These are phyloP conservation scores for Gyrodon lividus DNA, from an alignment of 768 basidiomycete genomes.

Conservation along the genomic window DNA sequence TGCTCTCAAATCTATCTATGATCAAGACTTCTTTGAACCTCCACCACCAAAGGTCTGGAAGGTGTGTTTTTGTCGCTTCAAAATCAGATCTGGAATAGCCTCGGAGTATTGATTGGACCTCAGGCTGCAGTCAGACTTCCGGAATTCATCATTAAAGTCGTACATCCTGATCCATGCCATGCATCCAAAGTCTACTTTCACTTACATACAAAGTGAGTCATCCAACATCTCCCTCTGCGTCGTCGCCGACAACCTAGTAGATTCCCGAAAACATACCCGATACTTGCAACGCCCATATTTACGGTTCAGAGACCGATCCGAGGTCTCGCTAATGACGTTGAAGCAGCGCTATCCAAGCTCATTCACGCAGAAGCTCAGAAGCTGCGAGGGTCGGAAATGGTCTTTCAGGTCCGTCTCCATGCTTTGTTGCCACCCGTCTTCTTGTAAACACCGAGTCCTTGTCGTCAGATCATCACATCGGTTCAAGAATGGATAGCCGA, in stretches of 20 bases:
- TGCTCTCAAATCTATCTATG: conserved; percentile 78
- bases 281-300: conserved; percentile 65
- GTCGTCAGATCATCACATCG: conserved; percentile 58
- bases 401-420: conserved; percentile 59
- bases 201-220: conserved; percentile 65
- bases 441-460: not conserved
- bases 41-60: conserved; percentile 84
- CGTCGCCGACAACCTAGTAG: conserved; percentile 34
- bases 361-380: conserved; percentile 68
- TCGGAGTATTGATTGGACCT: conserved; percentile 1
- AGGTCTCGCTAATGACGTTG: conserved; percentile 58
- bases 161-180: conserved; percentile 59
- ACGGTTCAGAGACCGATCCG: conserved; percentile 61
- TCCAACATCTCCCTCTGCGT: not conserved
- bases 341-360: conserved; percentile 53
- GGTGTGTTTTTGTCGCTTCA: conserved; percentile 37
- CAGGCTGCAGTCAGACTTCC: conserved; percentile 69
- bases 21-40: conserved; percentile 69
- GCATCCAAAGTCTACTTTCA: conserved; percentile 60
- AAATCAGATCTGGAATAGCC: not conserved
- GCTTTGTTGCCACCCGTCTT: not conserved
- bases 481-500: conserved; percentile 70
- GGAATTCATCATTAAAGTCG: conserved; percentile 74
- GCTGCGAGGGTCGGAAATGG: conserved; percentile 69
- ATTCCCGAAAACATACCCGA: conserved; percentile 83